Evolutionary conservation across 108 stramenopile genomes (phyloP).

Genomic region (Aurantiochytrium sp.): DNA sequence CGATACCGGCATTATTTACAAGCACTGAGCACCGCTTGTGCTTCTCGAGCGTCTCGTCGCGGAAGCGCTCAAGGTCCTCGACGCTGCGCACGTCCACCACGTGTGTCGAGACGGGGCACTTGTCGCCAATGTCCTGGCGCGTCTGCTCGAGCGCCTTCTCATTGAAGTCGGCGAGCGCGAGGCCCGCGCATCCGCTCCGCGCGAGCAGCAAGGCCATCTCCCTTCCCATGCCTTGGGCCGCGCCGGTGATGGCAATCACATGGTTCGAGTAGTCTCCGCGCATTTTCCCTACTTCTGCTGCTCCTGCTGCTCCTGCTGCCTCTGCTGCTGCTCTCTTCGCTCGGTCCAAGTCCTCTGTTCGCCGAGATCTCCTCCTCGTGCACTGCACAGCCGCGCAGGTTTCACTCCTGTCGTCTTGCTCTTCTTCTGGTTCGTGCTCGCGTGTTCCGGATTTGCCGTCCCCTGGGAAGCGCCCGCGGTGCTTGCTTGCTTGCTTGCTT

Average conservation of each 20-base stretch:
- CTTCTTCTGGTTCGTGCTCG: background rate
- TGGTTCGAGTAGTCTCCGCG: background rate
- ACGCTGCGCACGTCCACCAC: background rate
- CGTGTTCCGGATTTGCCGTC: background rate
- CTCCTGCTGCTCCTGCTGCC: too few relatives aligned
- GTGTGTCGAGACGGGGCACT: background rate
- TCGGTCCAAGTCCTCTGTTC: too few relatives aligned
- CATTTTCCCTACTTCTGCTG: background rate
- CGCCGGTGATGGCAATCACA: background rate
- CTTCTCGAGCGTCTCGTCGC: background rate
- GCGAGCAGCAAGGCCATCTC: background rate
- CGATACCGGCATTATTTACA: background rate
- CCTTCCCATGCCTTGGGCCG: background rate
- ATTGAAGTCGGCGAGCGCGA: background rate
- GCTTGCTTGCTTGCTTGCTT: too few relatives aligned
- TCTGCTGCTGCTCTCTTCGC: too few relatives aligned
- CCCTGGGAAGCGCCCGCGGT: too few relatives aligned
- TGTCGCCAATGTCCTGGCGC: background rate
- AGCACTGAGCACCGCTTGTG: background rate
- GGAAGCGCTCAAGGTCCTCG: background rate
- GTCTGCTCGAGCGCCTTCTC: background rate
- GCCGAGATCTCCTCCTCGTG: too few relatives aligned
- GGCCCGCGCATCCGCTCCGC: background rate
- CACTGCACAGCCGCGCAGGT: too few relatives aligned
- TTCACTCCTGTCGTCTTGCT: background rate